A percentile compares a stretch with the other conserved stretches of the same genome.
Conservation (phyloP, 345 rosid species). For the Brassica juncea region DNA sequence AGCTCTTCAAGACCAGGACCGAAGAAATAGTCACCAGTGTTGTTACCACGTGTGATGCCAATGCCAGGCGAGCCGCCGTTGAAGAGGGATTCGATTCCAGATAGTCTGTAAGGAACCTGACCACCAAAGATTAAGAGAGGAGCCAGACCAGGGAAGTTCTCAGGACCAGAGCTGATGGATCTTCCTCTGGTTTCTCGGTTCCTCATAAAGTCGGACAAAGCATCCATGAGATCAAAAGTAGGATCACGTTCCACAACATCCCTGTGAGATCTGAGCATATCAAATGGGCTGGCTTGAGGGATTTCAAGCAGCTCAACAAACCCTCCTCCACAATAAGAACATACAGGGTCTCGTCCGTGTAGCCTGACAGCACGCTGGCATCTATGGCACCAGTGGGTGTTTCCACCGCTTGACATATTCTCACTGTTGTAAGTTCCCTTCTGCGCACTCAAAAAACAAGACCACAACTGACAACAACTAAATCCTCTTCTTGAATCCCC, state of each 20-base stretch:
- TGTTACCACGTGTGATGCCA: constrained; percentile 66
- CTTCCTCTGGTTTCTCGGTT: constrained; percentile 63
- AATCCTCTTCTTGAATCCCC: constrained; percentile 8
- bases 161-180: constrained; percentile 51
- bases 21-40: constrained; percentile 70
- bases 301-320: constrained; percentile 86
- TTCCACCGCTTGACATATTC: constrained; percentile 75
- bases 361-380: constrained; percentile 73
- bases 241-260: constrained; percentile 59
- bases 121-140: constrained; percentile 83
- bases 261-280: constrained; percentile 57
- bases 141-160: constrained; percentile 54
- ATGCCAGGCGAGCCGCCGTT: constrained; percentile 74
- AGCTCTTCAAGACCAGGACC: constrained; percentile 84
- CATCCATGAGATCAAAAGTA: constrained; percentile 67
- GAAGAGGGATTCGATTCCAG: constrained; percentile 68
- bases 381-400: constrained; percentile 87
- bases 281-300: constrained; percentile 53
- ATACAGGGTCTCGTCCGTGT: constrained; percentile 58
- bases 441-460: not conserved
- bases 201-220: constrained; percentile 78
- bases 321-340: constrained; percentile 77
- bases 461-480: not conserved
- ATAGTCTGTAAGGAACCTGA: constrained; percentile 73
- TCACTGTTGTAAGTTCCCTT: constrained; percentile 20